phyloP scores from a whole-genome alignment of 495 filamentous ascomycete genomes.

The Cetradonia linearis region DNA sequence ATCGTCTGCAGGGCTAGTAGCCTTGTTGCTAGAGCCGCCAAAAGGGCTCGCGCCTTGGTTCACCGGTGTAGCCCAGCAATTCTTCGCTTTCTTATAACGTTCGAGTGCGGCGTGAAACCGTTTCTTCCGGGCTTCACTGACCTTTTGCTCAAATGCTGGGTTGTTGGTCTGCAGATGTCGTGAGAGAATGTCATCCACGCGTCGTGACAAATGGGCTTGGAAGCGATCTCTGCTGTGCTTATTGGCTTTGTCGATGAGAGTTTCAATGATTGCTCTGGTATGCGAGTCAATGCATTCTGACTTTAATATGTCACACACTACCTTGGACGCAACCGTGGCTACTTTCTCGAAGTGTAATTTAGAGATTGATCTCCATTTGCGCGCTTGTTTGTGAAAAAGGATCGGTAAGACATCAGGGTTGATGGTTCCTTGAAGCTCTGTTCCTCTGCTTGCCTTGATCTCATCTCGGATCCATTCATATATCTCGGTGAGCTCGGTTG shows the following conservation, averaged over 20 bases:
- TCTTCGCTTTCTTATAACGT: conserved; percentile 12
- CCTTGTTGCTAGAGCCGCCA: not conserved
- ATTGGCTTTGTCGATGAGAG: not conserved
- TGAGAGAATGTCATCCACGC: conserved; percentile 10
- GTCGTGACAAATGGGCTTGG: conserved; percentile 4
- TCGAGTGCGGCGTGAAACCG: conserved; percentile 20
- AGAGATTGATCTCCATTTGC: conserved; percentile 16
- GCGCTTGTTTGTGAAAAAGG: conserved; percentile 22
- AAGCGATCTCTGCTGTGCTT: conserved; percentile 6
- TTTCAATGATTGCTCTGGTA: not conserved
- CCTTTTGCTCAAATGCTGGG: conserved; percentile 13
- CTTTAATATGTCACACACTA: not conserved
- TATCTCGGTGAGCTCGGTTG: not conserved
- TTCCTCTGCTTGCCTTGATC: conserved; percentile 17
- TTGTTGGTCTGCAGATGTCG: conserved; percentile 22
- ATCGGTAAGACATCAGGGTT: conserved; percentile 24
- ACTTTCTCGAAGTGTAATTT: conserved; percentile 15
- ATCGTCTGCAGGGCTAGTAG: conserved; percentile 6
- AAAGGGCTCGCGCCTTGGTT: not conserved
- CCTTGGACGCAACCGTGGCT: not conserved
- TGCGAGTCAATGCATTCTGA: conserved; percentile 1
- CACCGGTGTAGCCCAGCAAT: not conserved
- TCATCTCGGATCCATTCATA: conserved; percentile 21
- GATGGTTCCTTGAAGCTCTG: conserved; percentile 18
- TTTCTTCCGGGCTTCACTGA: conserved; percentile 13